Conservation (phyloP, 257 asterid species). For the Paulownia fortunei region DNA sequence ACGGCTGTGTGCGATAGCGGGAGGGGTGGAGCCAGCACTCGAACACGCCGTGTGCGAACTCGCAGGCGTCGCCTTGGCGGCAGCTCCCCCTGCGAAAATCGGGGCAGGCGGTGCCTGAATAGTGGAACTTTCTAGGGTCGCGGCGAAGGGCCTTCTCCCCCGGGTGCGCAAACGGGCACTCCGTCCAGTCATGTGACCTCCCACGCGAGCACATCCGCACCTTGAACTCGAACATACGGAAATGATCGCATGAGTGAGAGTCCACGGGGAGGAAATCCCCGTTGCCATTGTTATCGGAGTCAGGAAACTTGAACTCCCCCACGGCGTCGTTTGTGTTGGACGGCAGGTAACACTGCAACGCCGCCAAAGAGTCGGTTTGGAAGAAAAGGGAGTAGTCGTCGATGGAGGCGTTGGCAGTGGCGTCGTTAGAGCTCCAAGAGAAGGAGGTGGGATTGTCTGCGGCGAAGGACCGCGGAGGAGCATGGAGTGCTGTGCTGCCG, state of each 20-base stretch:
- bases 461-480: constrained; percentile 43
- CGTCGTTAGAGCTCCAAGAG: constrained; percentile 32
- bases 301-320: not conserved
- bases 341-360: constrained; percentile 45
- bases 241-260: constrained; percentile 28
- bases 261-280: constrained; percentile 22
- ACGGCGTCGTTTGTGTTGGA: constrained; percentile 37
- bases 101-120: constrained; percentile 33
- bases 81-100: constrained; percentile 32
- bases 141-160: constrained; percentile 41
- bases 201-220: constrained; percentile 32
- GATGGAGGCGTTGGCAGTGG: not conserved
- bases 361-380: constrained; percentile 20
- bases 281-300: not conserved
- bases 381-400: constrained; percentile 36
- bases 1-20: constrained; percentile 38
- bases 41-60: constrained; percentile 34
- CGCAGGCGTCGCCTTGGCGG: constrained; percentile 29
- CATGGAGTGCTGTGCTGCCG: no score
- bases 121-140: constrained; percentile 33
- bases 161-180: no score
- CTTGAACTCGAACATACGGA: constrained; percentile 37
- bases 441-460: constrained; percentile 16
- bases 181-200: constrained; percentile 41
- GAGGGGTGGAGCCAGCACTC: constrained; percentile 37